Evolutionary conservation across 2,329 filamentous ascomycete species (phyloP).

Genomic region (Aureobasidium vineae): DNA sequence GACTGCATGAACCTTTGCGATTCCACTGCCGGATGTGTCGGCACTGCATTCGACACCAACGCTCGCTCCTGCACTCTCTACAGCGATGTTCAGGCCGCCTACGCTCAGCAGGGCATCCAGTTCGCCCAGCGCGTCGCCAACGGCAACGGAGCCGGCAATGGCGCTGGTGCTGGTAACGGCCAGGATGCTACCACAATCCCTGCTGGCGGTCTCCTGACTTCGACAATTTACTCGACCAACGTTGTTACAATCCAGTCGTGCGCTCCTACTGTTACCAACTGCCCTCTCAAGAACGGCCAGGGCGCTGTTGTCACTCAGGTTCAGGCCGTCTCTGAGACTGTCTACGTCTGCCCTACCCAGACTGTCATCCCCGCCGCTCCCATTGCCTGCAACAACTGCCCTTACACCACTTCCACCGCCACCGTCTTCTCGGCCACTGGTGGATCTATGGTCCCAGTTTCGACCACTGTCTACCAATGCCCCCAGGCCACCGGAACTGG

Average conservation of each 20-base stretch:
- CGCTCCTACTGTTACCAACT: slow-evolving; percentile 28
- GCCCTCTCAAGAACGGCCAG: slow-evolving; percentile 10
- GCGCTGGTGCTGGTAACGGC: not conserved
- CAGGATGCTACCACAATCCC: not conserved
- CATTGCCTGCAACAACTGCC: slow-evolving; percentile 24
- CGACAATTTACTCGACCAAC: slow-evolving; percentile 28
- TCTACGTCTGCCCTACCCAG: slow-evolving; percentile 22
- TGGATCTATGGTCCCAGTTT: not conserved
- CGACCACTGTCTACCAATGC: slow-evolving; percentile 9
- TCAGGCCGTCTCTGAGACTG: not conserved
- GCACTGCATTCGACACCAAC: slow-evolving; percentile 46
- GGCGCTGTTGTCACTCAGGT: slow-evolving; percentile 5
- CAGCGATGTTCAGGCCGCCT: slow-evolving; percentile 22
- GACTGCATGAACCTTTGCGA: slow-evolving; percentile 26
- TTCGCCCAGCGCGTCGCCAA: slow-evolving; percentile 21
- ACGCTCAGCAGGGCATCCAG: slow-evolving; percentile 3
- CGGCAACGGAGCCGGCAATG: not conserved
- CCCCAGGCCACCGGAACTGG: slow-evolving; percentile 1
- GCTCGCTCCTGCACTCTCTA: slow-evolving; percentile 35
- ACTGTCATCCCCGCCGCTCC: slow-evolving; percentile 10
- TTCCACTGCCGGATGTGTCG: slow-evolving; percentile 41
- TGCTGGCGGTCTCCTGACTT: slow-evolving; percentile 19
- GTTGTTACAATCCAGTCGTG: slow-evolving; percentile 28
- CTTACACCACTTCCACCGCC: slow-evolving; percentile 18
- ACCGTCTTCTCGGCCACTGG: slow-evolving; percentile 23